Evolutionary conservation across 2,329 filamentous ascomycete genomes (phyloP).

Genomic region (Nigrospora sphaerica): DNA sequence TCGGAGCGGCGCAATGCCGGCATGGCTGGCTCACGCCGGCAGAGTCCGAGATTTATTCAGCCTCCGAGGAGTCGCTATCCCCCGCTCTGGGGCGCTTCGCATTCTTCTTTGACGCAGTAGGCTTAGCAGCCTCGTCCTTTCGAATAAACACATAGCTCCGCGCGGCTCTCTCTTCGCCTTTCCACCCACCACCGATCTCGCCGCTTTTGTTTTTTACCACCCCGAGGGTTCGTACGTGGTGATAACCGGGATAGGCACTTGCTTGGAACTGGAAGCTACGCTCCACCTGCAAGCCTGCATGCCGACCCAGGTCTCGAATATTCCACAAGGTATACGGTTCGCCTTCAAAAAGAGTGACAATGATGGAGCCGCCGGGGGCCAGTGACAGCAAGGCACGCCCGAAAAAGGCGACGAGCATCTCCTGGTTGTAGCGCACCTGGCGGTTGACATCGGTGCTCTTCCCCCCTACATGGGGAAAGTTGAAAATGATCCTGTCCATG

Average conservation of each 20-base stretch:
- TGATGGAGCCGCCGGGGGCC: constrained; percentile 51
- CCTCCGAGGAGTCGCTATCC: constrained; percentile 18
- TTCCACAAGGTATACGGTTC: constrained; percentile 97
- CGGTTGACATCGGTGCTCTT: constrained; percentile 89
- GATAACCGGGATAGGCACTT: constrained; percentile 64
- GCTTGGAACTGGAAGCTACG: constrained; percentile 64
- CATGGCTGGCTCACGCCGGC: too few species aligned
- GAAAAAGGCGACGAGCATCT: constrained; percentile 66
- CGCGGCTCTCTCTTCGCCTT: constrained; percentile 43
- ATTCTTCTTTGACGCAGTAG: constrained; percentile 5
- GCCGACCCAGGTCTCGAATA: constrained; percentile 75
- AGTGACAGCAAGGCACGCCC: constrained; percentile 43
- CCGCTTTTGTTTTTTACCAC: constrained; percentile 44
- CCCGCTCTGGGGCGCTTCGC: constrained; percentile 22
- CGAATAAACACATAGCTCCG: constrained; percentile 57
- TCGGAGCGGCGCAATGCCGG: too few species aligned
- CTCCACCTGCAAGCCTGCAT: constrained; percentile 63
- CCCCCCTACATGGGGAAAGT: constrained; percentile 94
- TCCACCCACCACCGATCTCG: constrained; percentile 39
- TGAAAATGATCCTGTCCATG: constrained; percentile 83
- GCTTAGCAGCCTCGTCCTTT: constrained; percentile 40
- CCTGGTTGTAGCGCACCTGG: constrained; percentile 88
- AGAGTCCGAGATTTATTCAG: background rate
- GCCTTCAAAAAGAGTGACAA: constrained; percentile 87
- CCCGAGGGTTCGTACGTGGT: constrained; percentile 66